Evolutionary conservation across 1,284 basidiomycete species (phyloP), one percentile per base, ranked within the genome.

Genomic region (Pseudozyma flocculosa): DNA sequence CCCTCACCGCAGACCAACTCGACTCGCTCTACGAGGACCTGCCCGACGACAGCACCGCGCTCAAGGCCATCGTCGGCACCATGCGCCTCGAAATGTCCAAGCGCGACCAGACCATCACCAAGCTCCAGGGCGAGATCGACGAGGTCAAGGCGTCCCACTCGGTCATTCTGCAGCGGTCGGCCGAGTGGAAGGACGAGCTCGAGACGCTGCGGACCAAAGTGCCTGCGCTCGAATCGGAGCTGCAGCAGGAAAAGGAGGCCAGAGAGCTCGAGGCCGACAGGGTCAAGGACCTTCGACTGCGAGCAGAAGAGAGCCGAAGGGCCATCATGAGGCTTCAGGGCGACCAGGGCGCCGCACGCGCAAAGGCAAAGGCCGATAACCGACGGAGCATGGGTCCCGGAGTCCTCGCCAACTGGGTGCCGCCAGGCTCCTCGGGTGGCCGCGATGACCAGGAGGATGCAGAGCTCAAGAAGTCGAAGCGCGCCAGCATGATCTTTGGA

Each of bases 291-390:
- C 58, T 75, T 36, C 61, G 72, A 19, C 55, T 67, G n/a, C 55
- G 69, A n/a, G 66, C 65, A 23, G 72, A 75, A 36, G 72, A 75
- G 43, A 64, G 62, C 37, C 54, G 72, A 11, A 56, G 71, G 4
- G 72, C 72, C 34, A 73, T 75, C 56, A 75, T 75, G 72, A 48
- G 70, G 9, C 57, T 75, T 5, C 71, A 73, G 40, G 60, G 61
- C 29, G 60, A 69, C 37, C 71, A 73, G 45, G 56, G 59, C 18
- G 57, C 64, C 32, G 61, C 57, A 11, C 45, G 62, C 13, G 56
- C 69, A 17, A 68, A 68, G 24, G 65, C 64, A 14, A 70, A 70
- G 43, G 50, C 44, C 3, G 63, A 67, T 37, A 61, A 70, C 22
- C 54, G 61, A 11, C 47, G 70, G 22, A 61, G 57, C 39, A 29